These are phyloP conservation scores for Bryopsis sp. DNA, from an alignment of 139 green algal genomes.

Conservation along the genomic window DNA sequence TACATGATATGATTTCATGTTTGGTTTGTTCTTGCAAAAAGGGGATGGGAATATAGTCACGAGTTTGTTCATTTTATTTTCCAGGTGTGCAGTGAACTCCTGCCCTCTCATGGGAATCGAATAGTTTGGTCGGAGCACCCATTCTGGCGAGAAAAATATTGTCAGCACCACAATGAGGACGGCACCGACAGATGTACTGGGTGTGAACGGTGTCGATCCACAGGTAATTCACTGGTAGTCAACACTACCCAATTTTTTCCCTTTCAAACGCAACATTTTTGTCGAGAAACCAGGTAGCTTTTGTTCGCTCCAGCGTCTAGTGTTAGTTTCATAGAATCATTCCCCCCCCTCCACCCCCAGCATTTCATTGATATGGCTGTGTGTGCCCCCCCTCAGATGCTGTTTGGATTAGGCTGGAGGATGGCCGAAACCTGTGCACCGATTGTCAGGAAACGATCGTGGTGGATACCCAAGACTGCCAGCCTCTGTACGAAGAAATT, in stretches of 20 bases:
- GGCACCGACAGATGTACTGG: slow-evolving; percentile 42
- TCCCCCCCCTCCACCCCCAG: background rate
- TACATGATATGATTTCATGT: too few species aligned
- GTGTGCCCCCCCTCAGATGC: slow-evolving; percentile 17
- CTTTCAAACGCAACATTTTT: too few species aligned
- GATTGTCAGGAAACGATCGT: slow-evolving; percentile 61
- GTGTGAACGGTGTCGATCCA: slow-evolving; percentile 25
- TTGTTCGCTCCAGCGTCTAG: background rate
- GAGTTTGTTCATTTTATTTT: too few species aligned
- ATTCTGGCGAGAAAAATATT: slow-evolving; percentile 43
- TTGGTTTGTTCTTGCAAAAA: too few species aligned
- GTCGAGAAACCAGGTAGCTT: background rate
- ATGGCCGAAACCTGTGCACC: slow-evolving; percentile 72
- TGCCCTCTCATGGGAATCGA: slow-evolving; percentile 9
- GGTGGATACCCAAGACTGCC: slow-evolving; percentile 61
- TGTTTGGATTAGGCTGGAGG: slow-evolving; percentile 42
- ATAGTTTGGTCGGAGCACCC: slow-evolving; percentile 11
- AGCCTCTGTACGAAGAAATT: slow-evolving; percentile 66
- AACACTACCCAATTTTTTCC: too few species aligned
- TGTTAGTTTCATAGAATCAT: background rate
- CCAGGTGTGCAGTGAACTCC: too few species aligned
- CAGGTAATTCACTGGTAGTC: background rate
- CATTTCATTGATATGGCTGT: background rate
- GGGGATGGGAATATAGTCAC: too few species aligned
- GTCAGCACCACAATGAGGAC: slow-evolving; percentile 41